Percentiles rank a stretch among this genome's conserved stretches.
These are phyloP conservation scores for Cladochytrium tenue DNA, from an alignment of 371 early-diverging fungal genomes.

Conservation along the genomic window DNA sequence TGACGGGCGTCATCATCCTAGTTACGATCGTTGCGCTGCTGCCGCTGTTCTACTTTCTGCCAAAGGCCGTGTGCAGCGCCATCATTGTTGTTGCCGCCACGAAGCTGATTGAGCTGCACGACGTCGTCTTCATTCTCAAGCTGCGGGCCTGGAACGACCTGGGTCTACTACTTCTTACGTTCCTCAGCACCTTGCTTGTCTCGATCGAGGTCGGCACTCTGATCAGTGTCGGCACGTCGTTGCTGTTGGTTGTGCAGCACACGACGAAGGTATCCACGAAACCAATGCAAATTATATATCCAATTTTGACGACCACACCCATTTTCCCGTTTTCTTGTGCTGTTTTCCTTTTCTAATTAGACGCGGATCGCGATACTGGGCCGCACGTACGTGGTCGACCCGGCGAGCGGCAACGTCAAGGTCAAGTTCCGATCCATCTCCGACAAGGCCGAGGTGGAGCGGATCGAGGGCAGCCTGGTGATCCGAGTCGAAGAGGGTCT, in stretches of 20 bases:
- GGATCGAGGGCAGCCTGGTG: constrained; percentile 79
- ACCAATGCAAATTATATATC: neutral
- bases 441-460: constrained; percentile 60
- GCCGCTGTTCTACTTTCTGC: constrained; percentile 82
- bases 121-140: constrained; percentile 76
- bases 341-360: constrained; percentile 22
- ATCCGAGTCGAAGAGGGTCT: constrained; percentile 87
- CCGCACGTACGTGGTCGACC: constrained; percentile 40
- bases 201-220: constrained; percentile 90
- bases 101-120: constrained; percentile 78
- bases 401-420: constrained; percentile 32
- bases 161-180: constrained; percentile 75
- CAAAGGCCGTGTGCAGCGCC: constrained; percentile 78
- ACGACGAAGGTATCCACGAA: constrained; percentile 60
- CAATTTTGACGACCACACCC: too few species aligned
- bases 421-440: constrained; percentile 57
- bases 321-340: too few species aligned
- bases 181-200: constrained; percentile 76
- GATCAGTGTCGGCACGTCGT: constrained; percentile 78
- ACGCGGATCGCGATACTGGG: constrained; percentile 48
- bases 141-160: constrained; percentile 87
- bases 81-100: constrained; percentile 86
- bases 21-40: constrained; percentile 73
- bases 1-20: constrained; percentile 72
- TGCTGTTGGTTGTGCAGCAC: constrained; percentile 86